These are phyloP conservation scores for Myxozyma sirexii DNA, from an alignment of 805 yeast genomes.

Conservation along the genomic window DNA sequence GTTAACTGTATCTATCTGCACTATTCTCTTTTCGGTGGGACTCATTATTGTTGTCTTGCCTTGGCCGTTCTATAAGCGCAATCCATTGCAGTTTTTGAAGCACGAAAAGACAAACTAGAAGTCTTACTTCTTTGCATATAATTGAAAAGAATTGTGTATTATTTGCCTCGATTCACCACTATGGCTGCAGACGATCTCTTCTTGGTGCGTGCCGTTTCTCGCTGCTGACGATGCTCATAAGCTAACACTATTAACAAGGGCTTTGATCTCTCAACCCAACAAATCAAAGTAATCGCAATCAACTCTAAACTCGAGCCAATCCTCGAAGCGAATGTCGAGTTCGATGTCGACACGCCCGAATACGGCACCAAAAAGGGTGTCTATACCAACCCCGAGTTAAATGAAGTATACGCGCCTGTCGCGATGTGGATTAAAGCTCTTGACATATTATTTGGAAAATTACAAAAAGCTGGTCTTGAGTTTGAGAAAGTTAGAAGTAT, in stretches of 20 bases:
- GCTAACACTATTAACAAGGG: slow-evolving; percentile 54
- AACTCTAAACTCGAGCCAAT: slow-evolving; percentile 56
- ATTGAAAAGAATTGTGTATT: too few species aligned
- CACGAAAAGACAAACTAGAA: slow-evolving; percentile 26
- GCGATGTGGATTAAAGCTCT: slow-evolving; percentile 88
- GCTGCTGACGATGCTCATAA: background rate
- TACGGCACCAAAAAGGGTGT: slow-evolving; percentile 80
- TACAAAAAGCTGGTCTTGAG: slow-evolving; percentile 54
- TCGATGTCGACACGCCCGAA: slow-evolving; percentile 62
- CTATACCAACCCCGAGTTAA: slow-evolving; percentile 52
- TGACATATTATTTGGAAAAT: slow-evolving; percentile 58
- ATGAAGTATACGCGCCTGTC: slow-evolving; percentile 76
- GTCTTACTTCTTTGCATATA: too few species aligned
- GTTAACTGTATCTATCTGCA: slow-evolving; percentile 47
- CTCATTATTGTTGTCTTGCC: slow-evolving; percentile 56
- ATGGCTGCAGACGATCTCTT: slow-evolving; percentile 32
- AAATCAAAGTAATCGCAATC: slow-evolving; percentile 73
- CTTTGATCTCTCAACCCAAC: slow-evolving; percentile 88
- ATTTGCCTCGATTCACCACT: background rate
- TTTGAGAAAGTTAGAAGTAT: slow-evolving; percentile 64
- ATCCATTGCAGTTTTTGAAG: slow-evolving; percentile 53
- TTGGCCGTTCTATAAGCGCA: slow-evolving; percentile 57
- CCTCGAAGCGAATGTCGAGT: slow-evolving; percentile 65
- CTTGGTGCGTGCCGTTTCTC: background rate
- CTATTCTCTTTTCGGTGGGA: slow-evolving; percentile 43